Evolutionary conservation across 371 early-diverging fungal species (phyloP).

Genomic region (Gilbertella persicaria): DNA sequence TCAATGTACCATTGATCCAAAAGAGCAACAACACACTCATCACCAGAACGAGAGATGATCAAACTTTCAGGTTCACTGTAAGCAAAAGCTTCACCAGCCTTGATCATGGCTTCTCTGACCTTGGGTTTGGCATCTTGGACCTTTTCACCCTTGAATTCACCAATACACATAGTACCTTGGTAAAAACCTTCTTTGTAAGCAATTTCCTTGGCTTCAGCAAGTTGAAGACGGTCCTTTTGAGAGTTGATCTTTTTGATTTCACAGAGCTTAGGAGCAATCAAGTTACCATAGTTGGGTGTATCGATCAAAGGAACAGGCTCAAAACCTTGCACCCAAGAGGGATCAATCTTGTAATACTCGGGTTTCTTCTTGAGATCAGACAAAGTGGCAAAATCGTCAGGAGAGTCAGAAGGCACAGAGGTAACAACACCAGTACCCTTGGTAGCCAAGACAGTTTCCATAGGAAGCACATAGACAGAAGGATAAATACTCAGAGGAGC

Average conservation of each 20-base stretch:
- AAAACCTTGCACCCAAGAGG: slow-evolving; percentile 86
- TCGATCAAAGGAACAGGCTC: slow-evolving; percentile 86
- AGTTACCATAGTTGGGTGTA: slow-evolving; percentile 85
- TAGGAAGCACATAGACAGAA: slow-evolving; percentile 92
- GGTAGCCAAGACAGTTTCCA: slow-evolving; percentile 93
- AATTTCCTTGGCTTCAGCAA: slow-evolving; percentile 92
- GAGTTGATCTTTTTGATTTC: slow-evolving; percentile 92
- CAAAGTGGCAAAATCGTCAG: slow-evolving; percentile 93
- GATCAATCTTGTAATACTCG: slow-evolving; percentile 87
- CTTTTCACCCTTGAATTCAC: slow-evolving; percentile 77
- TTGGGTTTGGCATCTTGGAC: slow-evolving; percentile 93
- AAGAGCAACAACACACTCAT: slow-evolving; percentile 98
- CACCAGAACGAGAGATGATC: slow-evolving; percentile 97
- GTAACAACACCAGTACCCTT: slow-evolving; percentile 99
- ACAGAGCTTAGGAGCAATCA: slow-evolving; percentile 83
- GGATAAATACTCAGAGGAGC: slow-evolving; percentile 85
- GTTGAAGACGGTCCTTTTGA: slow-evolving; percentile 91
- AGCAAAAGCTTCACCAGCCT: slow-evolving; percentile 73
- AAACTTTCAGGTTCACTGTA: slow-evolving; percentile 97
- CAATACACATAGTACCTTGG: slow-evolving; percentile 86
- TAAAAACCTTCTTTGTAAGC: slow-evolving; percentile 99
- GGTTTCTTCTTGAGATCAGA: slow-evolving; percentile 92
- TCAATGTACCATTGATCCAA: slow-evolving; percentile 99
- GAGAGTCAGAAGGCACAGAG: slow-evolving; percentile 98
- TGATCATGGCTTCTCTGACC: slow-evolving; percentile 78